Base-by-base conservation (phyloP, 1,139 yeast genomes). In the Yamadazyma jaroonii region DNA sequence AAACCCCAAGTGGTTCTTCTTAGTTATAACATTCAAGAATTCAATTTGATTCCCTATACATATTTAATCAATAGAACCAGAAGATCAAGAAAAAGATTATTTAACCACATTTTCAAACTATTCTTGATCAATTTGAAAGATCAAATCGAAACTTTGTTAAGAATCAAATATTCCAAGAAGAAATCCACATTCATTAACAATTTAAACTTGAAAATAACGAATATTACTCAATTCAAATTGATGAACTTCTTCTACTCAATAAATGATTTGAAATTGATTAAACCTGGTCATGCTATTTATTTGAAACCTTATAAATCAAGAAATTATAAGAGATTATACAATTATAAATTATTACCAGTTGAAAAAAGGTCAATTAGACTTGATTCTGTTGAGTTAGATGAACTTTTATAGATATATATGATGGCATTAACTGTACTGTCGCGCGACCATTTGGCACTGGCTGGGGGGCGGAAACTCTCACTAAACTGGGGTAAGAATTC, bases 81-180 rank as follows among this genome's bases (percentile, higher is more conserved):
- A 32, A 54, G 58, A 35, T 62, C 64, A 32, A 52, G 50, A 33
- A 54, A 50, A 30, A 48, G 46, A 36, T 51, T 70, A 27, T 50
- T 49, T 34, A 57, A 53, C 31, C 76, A 70, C 44, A 46, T 71
- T 21, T 61, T 57, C 48, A 68, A 68, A 43, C 41, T 71, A 15
- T 63, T 69, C 38, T 44, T 66, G 42, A 58, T 67, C 35, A 71
- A 71, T 47, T 45, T 68, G 36, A 67, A 61, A 27, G 72, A 66
- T 29, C 69, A 65, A 42, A 54, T 69, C 17, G 73, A 69, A 30
- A 61, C 63, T 1, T 56, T 70, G 35, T 53, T 55, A 37, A 48
- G 68, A 24, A 57, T 68, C 46, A 70, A 67, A 44, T 67, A 68
- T 45, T 51, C 54, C 27, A 56, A 58, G 26, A 57, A 61, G 36